A percentile compares a stretch with the other conserved stretches of the same genome.
phyloP scores from a whole-genome alignment of 2,329 filamentous ascomycete species.

The Arachnopeziza araneosa region DNA sequence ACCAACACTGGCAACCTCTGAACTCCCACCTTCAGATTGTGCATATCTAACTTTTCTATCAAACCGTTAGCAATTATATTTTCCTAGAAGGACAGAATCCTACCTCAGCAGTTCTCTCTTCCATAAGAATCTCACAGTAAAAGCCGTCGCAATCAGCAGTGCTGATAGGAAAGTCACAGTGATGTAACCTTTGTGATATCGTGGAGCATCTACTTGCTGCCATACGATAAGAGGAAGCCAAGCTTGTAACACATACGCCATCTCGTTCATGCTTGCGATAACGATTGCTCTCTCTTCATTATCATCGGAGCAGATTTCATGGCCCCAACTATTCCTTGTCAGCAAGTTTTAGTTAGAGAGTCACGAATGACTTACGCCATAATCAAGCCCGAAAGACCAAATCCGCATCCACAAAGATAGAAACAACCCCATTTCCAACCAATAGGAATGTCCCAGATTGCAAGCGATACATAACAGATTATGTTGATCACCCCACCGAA shows the following conservation, averaged over 20 bases:
- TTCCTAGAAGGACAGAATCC: neutral
- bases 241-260: constrained; percentile 62
- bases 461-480: constrained; percentile 39
- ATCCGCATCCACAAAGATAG: constrained; percentile 44
- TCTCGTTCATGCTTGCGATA: constrained; percentile 66
- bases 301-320: constrained; percentile 49
- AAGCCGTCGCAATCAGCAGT: constrained; percentile 11
- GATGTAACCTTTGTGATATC: constrained; percentile 55
- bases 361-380: constrained; percentile 38
- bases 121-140: constrained; percentile 9
- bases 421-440: constrained; percentile 61
- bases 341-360: neutral
- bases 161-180: constrained; percentile 46
- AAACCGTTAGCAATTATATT: neutral
- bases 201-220: constrained; percentile 57
- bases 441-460: constrained; percentile 43
- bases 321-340: constrained; percentile 37
- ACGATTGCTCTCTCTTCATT: constrained; percentile 60
- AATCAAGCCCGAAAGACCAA: constrained; percentile 41
- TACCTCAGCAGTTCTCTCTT: constrained; percentile 4
- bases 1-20: neutral
- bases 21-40: neutral
- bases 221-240: constrained; percentile 64
- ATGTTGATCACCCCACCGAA: constrained; percentile 44
- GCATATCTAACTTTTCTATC: neutral